These are phyloP conservation scores for Rauvolfia tetraphylla DNA, from an alignment of 257 asterid genomes.

Conservation along the genomic window DNA sequence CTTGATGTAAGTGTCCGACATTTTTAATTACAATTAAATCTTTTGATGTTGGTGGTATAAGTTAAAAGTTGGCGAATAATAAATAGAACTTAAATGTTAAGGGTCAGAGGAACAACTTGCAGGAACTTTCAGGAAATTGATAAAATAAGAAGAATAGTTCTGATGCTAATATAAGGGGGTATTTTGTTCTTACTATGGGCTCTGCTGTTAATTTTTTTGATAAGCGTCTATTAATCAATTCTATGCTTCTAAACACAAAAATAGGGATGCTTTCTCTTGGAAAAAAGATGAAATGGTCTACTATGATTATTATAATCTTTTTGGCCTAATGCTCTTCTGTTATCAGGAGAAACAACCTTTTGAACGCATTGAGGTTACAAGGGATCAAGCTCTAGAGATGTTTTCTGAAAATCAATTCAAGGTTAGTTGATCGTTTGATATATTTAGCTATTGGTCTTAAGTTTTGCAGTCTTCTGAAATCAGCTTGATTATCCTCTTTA, in stretches of 20 bases:
- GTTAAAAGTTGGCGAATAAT: not conserved
- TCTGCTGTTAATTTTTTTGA: not conserved
- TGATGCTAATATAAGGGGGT: not conserved
- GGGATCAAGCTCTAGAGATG: conserved; percentile 83
- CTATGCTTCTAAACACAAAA: not conserved
- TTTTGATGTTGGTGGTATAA: not conserved
- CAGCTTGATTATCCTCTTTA: conserved; percentile 12
- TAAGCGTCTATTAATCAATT: not conserved
- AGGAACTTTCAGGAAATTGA: not conserved
- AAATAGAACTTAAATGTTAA: not conserved
- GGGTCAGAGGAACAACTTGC: not conserved
- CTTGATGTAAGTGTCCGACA: not conserved
- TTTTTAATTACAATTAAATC: not conserved
- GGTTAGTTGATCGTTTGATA: conserved; percentile 31
- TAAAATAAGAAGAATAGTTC: not conserved
- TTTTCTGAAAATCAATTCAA: conserved; percentile 89
- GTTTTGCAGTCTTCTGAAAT: not conserved
- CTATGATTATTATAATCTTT: not conserved
- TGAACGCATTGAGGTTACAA: conserved; percentile 89
- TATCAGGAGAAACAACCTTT: conserved; percentile 88
- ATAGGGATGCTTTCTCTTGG: not conserved
- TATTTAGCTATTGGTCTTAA: not conserved
- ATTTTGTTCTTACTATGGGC: no score
- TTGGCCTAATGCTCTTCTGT: conserved; percentile 18
- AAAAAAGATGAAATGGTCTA: not conserved